Base-by-base conservation (phyloP, 495 filamentous ascomycete genomes). In the Tuber microsphaerosporum region DNA sequence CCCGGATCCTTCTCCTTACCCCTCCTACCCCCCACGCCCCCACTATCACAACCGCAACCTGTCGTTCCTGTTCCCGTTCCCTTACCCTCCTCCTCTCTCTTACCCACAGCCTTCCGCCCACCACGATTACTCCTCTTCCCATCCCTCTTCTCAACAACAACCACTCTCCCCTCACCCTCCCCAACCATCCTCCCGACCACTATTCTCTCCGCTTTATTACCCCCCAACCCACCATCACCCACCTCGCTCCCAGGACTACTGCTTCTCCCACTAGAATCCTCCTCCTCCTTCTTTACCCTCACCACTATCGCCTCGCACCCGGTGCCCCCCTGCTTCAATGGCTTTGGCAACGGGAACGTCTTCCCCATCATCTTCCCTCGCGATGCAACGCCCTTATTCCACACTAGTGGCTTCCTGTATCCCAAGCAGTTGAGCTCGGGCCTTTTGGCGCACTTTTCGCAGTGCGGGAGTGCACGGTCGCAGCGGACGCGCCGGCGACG, bases 351-450 rank as follows among this genome's bases (percentile, higher is more conserved):
- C 14, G 80, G 81, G 74, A 81, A 85, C 44, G 83, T 83, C 73
- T 83, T 85, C 37, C 84, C 84, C 84, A 85, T 85, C 84, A 85
- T 84, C 77, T 85, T 85, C 34, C 84, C 84, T n/a, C 84, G 75
- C 69, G 83, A 83, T 26, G 84, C 84, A 39, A 85, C 82, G 37
- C 84, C 84, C 44, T 81, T 81, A 69, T 84, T 83, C 84, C 84
- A 85, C 42, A 85, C 79, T 26, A 85, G 75, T 19, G 83, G 81
- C 73, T 84, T 85, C 74, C 81, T 84, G 74, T 85, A 85, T 34
- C 84, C 84, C 45, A 84, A 75, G 73, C 84, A 85, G 75, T 84
- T 83, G 68, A 81, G 45, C 72, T 81, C 80, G 20, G 80, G 76
- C 43, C 79, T 75, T 4, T 74, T 42, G 37, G 78, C 65, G 74